phyloP scores from a whole-genome alignment of 495 filamentous ascomycete genomes.

The Talaromyces adpressus region DNA sequence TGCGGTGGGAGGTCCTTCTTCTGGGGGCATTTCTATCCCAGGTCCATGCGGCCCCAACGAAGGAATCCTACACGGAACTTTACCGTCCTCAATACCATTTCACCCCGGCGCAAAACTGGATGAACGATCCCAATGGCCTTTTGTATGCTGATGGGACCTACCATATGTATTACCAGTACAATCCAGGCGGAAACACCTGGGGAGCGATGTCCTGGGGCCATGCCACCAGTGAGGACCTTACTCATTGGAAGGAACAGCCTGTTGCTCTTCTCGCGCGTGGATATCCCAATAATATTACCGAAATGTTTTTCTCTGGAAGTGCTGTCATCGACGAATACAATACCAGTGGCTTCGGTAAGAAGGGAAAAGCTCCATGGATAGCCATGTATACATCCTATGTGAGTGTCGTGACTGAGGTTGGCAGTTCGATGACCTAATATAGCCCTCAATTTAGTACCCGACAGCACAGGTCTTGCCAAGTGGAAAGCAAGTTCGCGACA shows the following conservation, averaged over 20 bases:
- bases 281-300: slow-evolving; percentile 36
- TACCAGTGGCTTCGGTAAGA: slow-evolving; percentile 47
- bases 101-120: slow-evolving; percentile 44
- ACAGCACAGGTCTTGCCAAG: slow-evolving; percentile 19
- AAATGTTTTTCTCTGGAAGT: slow-evolving; percentile 47
- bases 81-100: slow-evolving; percentile 46
- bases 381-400: slow-evolving; percentile 51
- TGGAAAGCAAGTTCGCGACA: slow-evolving; percentile 19
- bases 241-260: slow-evolving; percentile 33
- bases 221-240: slow-evolving; percentile 30
- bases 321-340: slow-evolving; percentile 48
- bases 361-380: slow-evolving; percentile 43
- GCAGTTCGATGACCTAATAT: not conserved
- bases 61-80: slow-evolving; percentile 29
- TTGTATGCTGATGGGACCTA: slow-evolving; percentile 30
- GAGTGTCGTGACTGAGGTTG: slow-evolving; percentile 2
- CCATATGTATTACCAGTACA: slow-evolving; percentile 37
- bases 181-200: slow-evolving; percentile 25
- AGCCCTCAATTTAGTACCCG: slow-evolving; percentile 12
- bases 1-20: not conserved
- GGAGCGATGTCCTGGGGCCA: slow-evolving; percentile 37
- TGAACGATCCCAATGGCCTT: slow-evolving; percentile 57
- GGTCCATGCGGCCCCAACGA: not conserved
- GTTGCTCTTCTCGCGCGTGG: slow-evolving; percentile 30
- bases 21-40: slow-evolving; percentile 2